Base-by-base conservation (phyloP, 2,329 filamentous ascomycete genomes). In the Nannizziopsis arthrosporioides region DNA sequence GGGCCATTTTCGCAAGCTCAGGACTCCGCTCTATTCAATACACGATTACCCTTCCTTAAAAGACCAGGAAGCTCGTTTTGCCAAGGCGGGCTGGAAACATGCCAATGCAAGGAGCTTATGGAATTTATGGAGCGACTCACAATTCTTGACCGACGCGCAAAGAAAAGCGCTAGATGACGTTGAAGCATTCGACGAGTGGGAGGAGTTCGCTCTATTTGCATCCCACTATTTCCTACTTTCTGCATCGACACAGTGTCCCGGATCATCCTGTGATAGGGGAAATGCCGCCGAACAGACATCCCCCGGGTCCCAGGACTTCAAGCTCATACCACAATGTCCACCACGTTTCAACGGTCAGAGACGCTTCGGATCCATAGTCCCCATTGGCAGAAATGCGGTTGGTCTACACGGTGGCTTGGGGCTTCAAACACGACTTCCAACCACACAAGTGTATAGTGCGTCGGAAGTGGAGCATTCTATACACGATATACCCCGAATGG, bases 141-240 rank as follows among this genome's bases (percentile, higher is more conserved):
- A 68, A 2, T 89, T 89, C 61, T 66, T 94, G 15, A 72, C 71
- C 5, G 59, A 73, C 1, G 65, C 72, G 1, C 74, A 85, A 52
- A 76, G 85, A 53, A 68, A 62, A 32, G 68, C 67, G 9, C 67
- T 95, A 11, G 82, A 94, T 56, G 60, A 68, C 0, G 65, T 88
- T 12, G 90, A 95, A 59, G 80, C 83, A 0, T 95, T 96, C 60
- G 90, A 96, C 63, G 89, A 95, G 65, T 94, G 87, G 87, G 90
- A 96, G 64, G 90, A 95, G 59, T 88, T 95, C 60, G 81, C 84
- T 2, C 70, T 94, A 0, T 94, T 93, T 63, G 80, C 78, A 1
- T 80, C 81, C 31, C 89, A 95, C 64, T 94, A 94, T 64, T 84
- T 89, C 56, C 67, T 95, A 38, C 72, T 94, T 7, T 72, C 79